Base-by-base conservation (phyloP, 139 green algal genomes). In the Chlamydomonas sp. region DNA sequence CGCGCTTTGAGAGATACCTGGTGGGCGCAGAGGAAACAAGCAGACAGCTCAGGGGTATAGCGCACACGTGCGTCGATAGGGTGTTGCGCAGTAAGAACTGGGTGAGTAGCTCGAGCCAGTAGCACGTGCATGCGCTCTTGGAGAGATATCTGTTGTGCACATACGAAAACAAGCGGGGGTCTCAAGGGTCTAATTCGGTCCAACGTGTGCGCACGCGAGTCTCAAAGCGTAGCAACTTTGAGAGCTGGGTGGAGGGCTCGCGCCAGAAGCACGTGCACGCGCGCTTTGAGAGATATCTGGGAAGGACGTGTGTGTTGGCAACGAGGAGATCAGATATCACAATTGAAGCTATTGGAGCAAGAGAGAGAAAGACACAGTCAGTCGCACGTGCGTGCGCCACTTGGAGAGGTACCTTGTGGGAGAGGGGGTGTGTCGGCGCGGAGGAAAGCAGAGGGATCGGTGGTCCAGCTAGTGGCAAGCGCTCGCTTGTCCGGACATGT, bases 231-330 rank as follows among this genome's bases (percentile, higher is more conserved):
- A n/a, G n/a, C n/a, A n/a, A 26, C 16, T 30, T 36, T 10, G 54
- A 64, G 26, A 64, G 34, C 54, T 64, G 24, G 6, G 16, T 10
- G 24, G 34, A 30, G 31, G 48, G 60, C 8, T 68, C 5, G 31
- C 26, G 48, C 60, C 30, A 68, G 60, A 48, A 68, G 60, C 60
- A 68, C 5, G 31, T n/a, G 13, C 60, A 48, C 22, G 60, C 31
- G 13, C n/a, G 6, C 6, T 10, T 48, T 20, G 22, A 36, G 10
- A 64, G 54, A 26, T n/a, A n/a, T n/a, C n/a, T n/a, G n/a, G n/a
- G n/a, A n/a, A n/a, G n/a, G n/a, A n/a, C n/a, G n/a, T n/a, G n/a
- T n/a, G n/a, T n/a, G n/a, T n/a, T n/a, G n/a, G n/a, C n/a, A n/a
- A n/a, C n/a, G n/a, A n/a, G n/a, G n/a, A n/a, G n/a, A n/a, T n/a